Conservation (phyloP, 2,329 filamentous ascomycete species). For the Penicillium sp. region DNA sequence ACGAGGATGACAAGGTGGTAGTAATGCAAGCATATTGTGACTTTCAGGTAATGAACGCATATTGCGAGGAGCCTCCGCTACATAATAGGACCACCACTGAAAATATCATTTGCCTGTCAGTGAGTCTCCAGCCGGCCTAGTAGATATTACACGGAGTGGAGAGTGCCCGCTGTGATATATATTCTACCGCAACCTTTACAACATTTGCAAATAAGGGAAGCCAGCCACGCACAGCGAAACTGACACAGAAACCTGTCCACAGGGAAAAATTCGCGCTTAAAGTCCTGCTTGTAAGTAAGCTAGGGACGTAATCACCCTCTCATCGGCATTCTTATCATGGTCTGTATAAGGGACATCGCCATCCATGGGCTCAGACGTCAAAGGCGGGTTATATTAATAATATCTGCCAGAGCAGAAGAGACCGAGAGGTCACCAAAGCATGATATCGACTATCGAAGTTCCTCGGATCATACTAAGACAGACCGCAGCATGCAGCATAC, state of each 20-base stretch:
- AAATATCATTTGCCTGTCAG: conserved; percentile 63
- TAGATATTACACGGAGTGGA: no score
- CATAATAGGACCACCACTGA: no score
- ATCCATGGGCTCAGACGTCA: conserved; percentile 35
- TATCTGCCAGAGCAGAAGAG: no score
- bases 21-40: no score
- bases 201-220: conserved; percentile 67
- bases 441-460: no score
- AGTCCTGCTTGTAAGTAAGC: conserved; percentile 56
- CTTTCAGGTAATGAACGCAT: no score
- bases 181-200: no score
- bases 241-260: conserved; percentile 69
- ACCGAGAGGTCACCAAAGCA: no score
- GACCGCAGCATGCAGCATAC: no score
- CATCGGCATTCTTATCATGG: conserved; percentile 37
- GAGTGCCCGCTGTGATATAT: conserved; percentile 58
- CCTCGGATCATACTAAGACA: no score
- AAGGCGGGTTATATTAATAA: conserved; percentile 32
- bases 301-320: conserved; percentile 39
- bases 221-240: conserved; percentile 65
- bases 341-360: conserved; percentile 36
- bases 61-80: no score
- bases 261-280: conserved; percentile 66
- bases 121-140: conserved; percentile 60
- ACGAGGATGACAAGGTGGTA: no score